A percentile compares a stretch with the other conserved stretches of the same genome.
These are phyloP conservation scores for Auricularia sp. DNA, from an alignment of 768 basidiomycete species.

Conservation along the genomic window DNA sequence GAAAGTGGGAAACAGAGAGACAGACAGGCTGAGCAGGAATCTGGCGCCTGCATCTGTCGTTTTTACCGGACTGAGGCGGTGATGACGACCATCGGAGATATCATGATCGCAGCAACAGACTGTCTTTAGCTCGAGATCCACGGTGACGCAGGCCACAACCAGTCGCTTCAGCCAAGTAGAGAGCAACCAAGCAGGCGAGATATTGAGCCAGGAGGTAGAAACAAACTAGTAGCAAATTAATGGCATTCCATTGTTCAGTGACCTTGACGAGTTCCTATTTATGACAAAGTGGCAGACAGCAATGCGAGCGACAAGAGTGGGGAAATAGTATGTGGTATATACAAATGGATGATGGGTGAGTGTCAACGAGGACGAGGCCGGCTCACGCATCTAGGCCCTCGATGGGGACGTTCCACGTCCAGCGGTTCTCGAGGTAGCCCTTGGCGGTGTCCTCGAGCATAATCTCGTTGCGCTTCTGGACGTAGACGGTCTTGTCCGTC, in stretches of 20 bases:
- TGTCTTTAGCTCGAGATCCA: too few species aligned
- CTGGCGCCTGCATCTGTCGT: neutral
- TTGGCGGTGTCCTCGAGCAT: constrained; percentile 88
- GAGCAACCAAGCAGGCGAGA: too few species aligned
- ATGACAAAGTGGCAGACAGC: neutral
- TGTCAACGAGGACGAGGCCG: neutral
- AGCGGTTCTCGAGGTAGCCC: constrained; percentile 78
- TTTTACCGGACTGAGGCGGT: too few species aligned
- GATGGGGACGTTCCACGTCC: constrained; percentile 68
- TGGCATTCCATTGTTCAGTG: neutral
- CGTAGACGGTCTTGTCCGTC: constrained; percentile 95
- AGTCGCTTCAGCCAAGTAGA: too few species aligned
- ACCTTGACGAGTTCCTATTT: neutral
- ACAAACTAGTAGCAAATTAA: neutral
- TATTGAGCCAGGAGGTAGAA: too few species aligned
- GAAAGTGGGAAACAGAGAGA: neutral
- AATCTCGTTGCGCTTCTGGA: constrained; percentile 94
- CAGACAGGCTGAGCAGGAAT: neutral
- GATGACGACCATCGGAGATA: too few species aligned
- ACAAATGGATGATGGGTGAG: neutral
- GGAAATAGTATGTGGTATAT: neutral
- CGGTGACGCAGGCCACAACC: too few species aligned
- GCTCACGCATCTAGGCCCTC: constrained; percentile 49
- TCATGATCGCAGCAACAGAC: too few species aligned
- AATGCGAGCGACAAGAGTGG: neutral